Percentiles rank a stretch among this genome's conserved stretches.
phyloP scores from a whole-genome alignment of 768 basidiomycete species.

The Lactifluus rugatus region DNA sequence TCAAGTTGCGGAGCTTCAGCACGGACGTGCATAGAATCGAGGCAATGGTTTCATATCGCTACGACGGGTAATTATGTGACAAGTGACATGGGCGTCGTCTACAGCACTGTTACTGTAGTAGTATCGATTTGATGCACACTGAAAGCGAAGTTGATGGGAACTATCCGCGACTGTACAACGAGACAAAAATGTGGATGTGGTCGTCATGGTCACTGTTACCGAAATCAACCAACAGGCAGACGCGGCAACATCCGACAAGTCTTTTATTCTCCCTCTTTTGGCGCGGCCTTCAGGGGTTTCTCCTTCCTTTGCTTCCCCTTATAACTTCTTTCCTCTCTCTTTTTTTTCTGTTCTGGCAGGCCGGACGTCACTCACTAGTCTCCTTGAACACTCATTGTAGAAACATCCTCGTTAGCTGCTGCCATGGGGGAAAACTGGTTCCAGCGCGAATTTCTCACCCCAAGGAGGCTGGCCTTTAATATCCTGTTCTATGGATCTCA shows the following conservation, averaged over 20 bases:
- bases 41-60: slow-evolving; percentile 96
- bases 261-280: slow-evolving; percentile 16
- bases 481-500: slow-evolving; percentile 76
- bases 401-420: slow-evolving; percentile 21
- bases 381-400: slow-evolving; percentile 14
- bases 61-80: slow-evolving; percentile 53
- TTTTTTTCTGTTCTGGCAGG: slow-evolving; percentile 38
- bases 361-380: slow-evolving; percentile 34
- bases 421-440: slow-evolving; percentile 66
- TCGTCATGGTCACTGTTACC: neutral
- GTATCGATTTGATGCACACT: too few species aligned
- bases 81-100: neutral
- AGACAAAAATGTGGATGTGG: neutral
- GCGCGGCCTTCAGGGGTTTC: too few species aligned
- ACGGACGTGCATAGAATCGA: slow-evolving; percentile 97
- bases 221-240: neutral
- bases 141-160: too few species aligned
- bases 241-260: neutral
- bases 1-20: slow-evolving; percentile 92
- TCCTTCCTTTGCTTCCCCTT: slow-evolving; percentile 4
- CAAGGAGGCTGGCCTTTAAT: slow-evolving; percentile 61
- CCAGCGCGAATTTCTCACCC: slow-evolving; percentile 54
- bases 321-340: neutral
- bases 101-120: too few species aligned
- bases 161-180: too few species aligned